A percentile compares a stretch with the other conserved stretches of the same genome.
Evolutionary conservation across 2,329 filamentous ascomycete species (phyloP).

Genomic region (Diplodia seriata): DNA sequence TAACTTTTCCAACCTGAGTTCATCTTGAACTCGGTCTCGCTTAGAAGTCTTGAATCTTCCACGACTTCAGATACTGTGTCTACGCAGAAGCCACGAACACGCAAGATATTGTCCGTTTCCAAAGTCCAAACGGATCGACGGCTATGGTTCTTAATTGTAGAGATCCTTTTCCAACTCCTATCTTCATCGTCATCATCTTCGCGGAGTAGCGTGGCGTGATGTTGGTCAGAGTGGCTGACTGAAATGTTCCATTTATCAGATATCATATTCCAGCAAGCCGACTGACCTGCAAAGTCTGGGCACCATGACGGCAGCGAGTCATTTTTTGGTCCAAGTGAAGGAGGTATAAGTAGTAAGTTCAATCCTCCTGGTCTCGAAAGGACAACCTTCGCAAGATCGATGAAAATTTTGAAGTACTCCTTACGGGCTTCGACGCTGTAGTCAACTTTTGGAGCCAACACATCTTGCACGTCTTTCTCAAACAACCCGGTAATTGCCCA

Average conservation of each 20-base stretch:
- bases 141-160: neutral
- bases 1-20: accelerated
- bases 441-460: neutral
- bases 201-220: accelerated
- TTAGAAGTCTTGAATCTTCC: neutral
- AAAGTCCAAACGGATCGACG: accelerated
- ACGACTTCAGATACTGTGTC: neutral
- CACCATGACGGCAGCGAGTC: neutral
- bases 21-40: neutral
- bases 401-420: neutral
- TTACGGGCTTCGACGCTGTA: neutral
- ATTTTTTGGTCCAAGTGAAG: neutral
- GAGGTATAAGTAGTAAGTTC: neutral
- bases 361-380: neutral
- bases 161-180: accelerated
- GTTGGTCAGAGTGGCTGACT: accelerated
- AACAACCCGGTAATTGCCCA: neutral
- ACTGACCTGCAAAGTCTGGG: neutral
- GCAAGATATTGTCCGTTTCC: neutral
- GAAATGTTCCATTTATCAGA: accelerated
- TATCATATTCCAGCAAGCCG: neutral
- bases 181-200: neutral
- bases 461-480: neutral
- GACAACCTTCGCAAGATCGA: neutral
- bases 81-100: neutral